Conservation (phyloP, 1,139 yeast genomes). For the Blastobotrys indianensis region DNA sequence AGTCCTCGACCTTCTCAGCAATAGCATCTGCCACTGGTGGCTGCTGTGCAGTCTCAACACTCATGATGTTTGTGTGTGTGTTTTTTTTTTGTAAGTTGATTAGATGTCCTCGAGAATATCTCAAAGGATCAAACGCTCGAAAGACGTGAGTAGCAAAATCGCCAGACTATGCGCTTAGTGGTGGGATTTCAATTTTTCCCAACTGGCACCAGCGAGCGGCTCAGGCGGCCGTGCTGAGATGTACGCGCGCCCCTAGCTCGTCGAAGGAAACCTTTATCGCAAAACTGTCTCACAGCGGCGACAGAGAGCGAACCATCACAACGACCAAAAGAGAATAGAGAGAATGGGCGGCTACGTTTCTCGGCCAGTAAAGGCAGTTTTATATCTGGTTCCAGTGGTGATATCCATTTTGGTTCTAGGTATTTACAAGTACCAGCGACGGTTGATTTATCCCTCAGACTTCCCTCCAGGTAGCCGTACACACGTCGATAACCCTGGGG, state of each 20-base stretch:
- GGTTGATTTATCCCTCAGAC: conserved; percentile 74
- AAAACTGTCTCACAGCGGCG: neutral
- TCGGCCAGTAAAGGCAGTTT: conserved; percentile 6
- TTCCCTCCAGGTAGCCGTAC: conserved; percentile 69
- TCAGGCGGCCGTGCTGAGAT: neutral
- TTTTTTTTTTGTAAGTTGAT: neutral
- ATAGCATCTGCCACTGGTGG: conserved; percentile 16
- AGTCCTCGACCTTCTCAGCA: conserved; percentile 23
- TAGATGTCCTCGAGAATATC: too few species aligned
- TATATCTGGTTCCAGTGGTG: conserved; percentile 16
- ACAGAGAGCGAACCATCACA: neutral
- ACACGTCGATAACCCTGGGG: conserved; percentile 72
- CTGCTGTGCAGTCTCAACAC: conserved; percentile 1
- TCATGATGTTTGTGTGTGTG: conserved; percentile 1
- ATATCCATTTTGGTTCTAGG: conserved; percentile 34
- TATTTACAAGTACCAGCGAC: conserved; percentile 60
- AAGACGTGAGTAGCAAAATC: neutral
- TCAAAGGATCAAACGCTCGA: neutral
- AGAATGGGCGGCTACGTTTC: conserved; percentile 4
- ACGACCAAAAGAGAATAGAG: neutral
- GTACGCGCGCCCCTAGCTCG: neutral
- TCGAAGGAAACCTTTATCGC: too few species aligned
- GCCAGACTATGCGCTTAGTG: neutral
- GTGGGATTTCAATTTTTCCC: neutral
- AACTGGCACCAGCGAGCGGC: neutral